phyloP scores from a whole-genome alignment of 345 rosid genomes.

The Syzygium grande region DNA sequence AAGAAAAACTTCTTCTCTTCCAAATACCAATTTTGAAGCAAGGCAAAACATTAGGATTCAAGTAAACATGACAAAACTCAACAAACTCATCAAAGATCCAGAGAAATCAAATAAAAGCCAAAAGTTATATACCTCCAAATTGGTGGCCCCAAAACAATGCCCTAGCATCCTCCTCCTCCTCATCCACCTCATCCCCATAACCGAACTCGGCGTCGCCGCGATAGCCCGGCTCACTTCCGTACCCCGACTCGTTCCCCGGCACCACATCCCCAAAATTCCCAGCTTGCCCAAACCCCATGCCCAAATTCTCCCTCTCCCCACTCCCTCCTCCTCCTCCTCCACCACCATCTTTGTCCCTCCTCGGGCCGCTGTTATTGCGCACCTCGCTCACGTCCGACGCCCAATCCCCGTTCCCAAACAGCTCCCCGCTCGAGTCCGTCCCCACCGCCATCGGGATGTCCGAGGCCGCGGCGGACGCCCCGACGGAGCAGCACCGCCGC shows the following conservation, averaged over 20 bases:
- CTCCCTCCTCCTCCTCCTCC: slow-evolving; percentile 27
- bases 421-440: slow-evolving; percentile 97
- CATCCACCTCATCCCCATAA: slow-evolving; percentile 87
- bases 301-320: slow-evolving; percentile 40
- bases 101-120: not conserved
- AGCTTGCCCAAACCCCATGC: slow-evolving; percentile 31
- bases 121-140: slow-evolving; percentile 39
- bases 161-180: slow-evolving; percentile 84
- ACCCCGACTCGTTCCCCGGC: slow-evolving; percentile 78
- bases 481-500: slow-evolving; percentile 77
- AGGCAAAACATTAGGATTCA: not conserved
- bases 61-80: not conserved
- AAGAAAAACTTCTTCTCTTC: not conserved
- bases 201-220: slow-evolving; percentile 97
- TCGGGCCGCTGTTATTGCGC: slow-evolving; percentile 25
- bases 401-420: slow-evolving; percentile 75
- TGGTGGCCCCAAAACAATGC: slow-evolving; percentile 74
- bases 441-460: slow-evolving; percentile 80
- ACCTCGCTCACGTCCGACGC: slow-evolving; percentile 89
- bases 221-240: slow-evolving; percentile 95
- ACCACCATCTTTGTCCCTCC: slow-evolving; percentile 41
- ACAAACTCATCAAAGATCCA: not conserved
- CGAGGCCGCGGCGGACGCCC: slow-evolving; percentile 80
- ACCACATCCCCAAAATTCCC: slow-evolving; percentile 41
- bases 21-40: not conserved